A percentile compares a stretch with the other conserved stretches of the same genome.
phyloP scores from a whole-genome alignment of 306 rosid genomes.

The Trichosanthes cucumerina region DNA sequence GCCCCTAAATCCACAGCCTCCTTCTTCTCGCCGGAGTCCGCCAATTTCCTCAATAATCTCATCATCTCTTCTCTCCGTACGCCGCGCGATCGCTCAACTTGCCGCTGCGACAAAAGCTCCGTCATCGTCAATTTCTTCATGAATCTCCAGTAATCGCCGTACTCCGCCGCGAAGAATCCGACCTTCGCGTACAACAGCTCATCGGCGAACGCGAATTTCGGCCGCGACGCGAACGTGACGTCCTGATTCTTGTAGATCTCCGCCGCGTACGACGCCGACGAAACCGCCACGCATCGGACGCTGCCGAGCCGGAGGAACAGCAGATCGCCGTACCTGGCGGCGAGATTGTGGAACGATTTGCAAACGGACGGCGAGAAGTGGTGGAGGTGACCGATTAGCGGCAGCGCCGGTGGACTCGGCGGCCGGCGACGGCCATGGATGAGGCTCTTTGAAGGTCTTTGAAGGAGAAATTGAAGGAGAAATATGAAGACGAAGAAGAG shows the following conservation, averaged over 20 bases:
- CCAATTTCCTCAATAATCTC: slow-evolving; percentile 10
- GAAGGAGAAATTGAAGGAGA: neutral
- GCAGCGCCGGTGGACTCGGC: slow-evolving; percentile 7
- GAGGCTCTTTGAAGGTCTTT: neutral
- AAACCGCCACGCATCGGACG: slow-evolving; percentile 21
- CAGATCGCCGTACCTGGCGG: slow-evolving; percentile 27
- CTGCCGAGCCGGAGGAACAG: slow-evolving; percentile 28
- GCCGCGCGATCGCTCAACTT: slow-evolving; percentile 22
- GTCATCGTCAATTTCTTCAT: slow-evolving; percentile 35
- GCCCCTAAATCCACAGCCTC: slow-evolving; percentile 20
- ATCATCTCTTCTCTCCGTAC: slow-evolving; percentile 18
- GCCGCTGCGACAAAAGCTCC: slow-evolving; percentile 15
- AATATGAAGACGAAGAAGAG: neutral
- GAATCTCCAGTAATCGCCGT: slow-evolving; percentile 37
- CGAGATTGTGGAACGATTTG: slow-evolving; percentile 22
- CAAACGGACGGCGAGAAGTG: slow-evolving; percentile 13
- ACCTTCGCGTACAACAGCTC: slow-evolving; percentile 20
- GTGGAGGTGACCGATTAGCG: slow-evolving; percentile 15
- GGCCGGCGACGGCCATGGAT: neutral
- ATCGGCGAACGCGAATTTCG: slow-evolving; percentile 26
- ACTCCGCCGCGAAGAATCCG: slow-evolving; percentile 30
- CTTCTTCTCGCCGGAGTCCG: neutral
- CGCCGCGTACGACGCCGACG: slow-evolving; percentile 24
- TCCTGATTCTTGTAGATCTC: slow-evolving; percentile 33
- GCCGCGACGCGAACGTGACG: slow-evolving; percentile 25